Evolutionary conservation across 345 rosid genomes (phyloP).

Genomic region (Gossypium anomalum): DNA sequence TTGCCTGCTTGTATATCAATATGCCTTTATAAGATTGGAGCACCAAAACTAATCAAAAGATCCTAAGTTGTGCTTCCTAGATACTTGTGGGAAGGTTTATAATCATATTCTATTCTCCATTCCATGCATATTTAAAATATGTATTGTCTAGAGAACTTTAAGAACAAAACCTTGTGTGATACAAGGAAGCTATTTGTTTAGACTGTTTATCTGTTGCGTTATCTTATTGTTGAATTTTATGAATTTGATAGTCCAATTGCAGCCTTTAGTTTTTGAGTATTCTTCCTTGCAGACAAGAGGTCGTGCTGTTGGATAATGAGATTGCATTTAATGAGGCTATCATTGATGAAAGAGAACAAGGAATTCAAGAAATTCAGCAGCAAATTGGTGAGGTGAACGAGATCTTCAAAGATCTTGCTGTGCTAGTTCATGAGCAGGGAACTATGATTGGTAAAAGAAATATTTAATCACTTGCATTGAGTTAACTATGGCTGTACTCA

Average conservation of each 20-base stretch:
- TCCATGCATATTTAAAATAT: neutral
- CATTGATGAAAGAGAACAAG: conserved; percentile 94
- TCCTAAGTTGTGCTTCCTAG: neutral
- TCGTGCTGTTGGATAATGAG: conserved; percentile 79
- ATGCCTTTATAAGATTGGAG: neutral
- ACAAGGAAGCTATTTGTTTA: conserved; percentile 1
- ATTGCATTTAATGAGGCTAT: conserved; percentile 84
- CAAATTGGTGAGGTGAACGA: conserved; percentile 96
- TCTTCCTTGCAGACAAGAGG: conserved; percentile 64
- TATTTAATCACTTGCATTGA: neutral
- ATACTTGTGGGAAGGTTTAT: neutral
- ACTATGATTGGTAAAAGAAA: conserved; percentile 61
- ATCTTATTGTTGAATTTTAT: neutral
- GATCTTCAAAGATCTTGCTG: conserved; percentile 93
- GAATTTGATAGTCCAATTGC: neutral
- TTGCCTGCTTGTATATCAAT: neutral
- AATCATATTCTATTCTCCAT: neutral
- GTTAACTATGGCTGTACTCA: conserved; percentile 1
- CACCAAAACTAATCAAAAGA: neutral
- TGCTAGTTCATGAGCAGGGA: conserved; percentile 89
- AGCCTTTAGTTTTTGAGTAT: conserved; percentile 2
- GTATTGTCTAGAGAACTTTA: neutral
- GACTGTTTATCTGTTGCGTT: neutral
- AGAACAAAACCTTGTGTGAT: neutral
- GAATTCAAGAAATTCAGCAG: conserved; percentile 88